Percentiles rank a stretch among this genome's conserved stretches.
Evolutionary conservation across 805 yeast genomes (phyloP).

Genomic region (Saturnispora sekii): DNA sequence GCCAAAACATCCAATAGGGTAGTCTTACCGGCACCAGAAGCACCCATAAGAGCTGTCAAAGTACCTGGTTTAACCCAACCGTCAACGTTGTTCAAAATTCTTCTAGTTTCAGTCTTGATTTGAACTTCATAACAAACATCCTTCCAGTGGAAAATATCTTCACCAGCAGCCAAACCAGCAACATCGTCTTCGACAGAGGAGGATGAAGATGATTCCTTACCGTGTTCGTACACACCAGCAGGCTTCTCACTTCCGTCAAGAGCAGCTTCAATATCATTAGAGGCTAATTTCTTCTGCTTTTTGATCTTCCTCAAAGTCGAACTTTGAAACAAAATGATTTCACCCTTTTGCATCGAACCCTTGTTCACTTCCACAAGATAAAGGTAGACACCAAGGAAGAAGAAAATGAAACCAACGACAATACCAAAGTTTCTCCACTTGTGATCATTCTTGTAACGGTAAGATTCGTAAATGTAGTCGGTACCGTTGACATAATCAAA

Average conservation of each 20-base stretch:
- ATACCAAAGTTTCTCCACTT: slow-evolving; percentile 82
- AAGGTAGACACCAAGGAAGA: slow-evolving; percentile 47
- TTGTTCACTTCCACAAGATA: slow-evolving; percentile 45
- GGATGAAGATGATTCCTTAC: slow-evolving; percentile 13
- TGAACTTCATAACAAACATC: slow-evolving; percentile 62
- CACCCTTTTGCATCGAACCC: slow-evolving; percentile 65
- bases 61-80: slow-evolving; percentile 85
- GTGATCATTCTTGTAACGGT: slow-evolving; percentile 42
- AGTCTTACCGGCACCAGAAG: slow-evolving; percentile 57
- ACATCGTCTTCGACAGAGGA: slow-evolving; percentile 19
- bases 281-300: slow-evolving; percentile 27
- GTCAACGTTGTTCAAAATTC: slow-evolving; percentile 55
- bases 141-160: slow-evolving; percentile 67
- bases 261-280: slow-evolving; percentile 22
- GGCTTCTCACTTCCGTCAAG: slow-evolving; percentile 18
- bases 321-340: slow-evolving; percentile 49
- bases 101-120: slow-evolving; percentile 49
- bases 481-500: slow-evolving; percentile 46
- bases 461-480: slow-evolving; percentile 40
- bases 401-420: slow-evolving; percentile 40
- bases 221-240: slow-evolving; percentile 16
- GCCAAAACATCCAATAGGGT: slow-evolving; percentile 45
- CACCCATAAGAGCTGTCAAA: slow-evolving; percentile 63
- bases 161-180: slow-evolving; percentile 24
- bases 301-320: slow-evolving; percentile 37